Percentiles rank a stretch among this genome's conserved stretches.
phyloP scores from a whole-genome alignment of 176 grass and related monocot genomes.

The Eremochloa ophiuroides region DNA sequence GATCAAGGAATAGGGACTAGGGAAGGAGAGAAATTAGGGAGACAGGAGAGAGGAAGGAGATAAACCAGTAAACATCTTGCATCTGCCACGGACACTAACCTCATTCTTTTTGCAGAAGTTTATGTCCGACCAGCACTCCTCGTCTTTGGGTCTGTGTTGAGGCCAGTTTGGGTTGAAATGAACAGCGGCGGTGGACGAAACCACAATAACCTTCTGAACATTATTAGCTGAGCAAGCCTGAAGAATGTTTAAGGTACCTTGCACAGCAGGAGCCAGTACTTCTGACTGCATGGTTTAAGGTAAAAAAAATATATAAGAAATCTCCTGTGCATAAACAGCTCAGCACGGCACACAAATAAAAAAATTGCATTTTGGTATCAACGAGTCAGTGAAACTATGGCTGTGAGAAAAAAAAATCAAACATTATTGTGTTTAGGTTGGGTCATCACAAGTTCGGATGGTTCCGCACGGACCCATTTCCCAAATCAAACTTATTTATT shows the following conservation, averaged over 20 bases:
- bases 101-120: constrained; percentile 8
- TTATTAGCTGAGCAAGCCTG: constrained; percentile 12
- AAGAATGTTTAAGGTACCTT: constrained; percentile 31
- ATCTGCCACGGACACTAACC: background rate
- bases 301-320: background rate
- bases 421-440: no score
- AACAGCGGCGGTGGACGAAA: constrained; percentile 17
- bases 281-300: constrained; percentile 26
- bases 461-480: no score
- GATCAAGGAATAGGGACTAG: no score
- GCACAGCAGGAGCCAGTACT: constrained; percentile 27
- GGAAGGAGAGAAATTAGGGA: no score
- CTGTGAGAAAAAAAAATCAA: no score
- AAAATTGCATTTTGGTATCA: background rate
- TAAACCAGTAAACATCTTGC: background rate
- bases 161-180: constrained; percentile 27
- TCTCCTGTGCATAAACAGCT: background rate
- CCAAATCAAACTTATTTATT: no score
- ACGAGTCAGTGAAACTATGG: background rate
- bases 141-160: constrained; percentile 19
- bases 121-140: constrained; percentile 46
- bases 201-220: constrained; percentile 20
- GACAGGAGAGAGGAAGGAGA: no score
- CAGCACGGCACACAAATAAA: background rate
- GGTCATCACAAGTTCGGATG: no score